Evolutionary conservation across 2,329 filamentous ascomycete genomes (phyloP).

Genomic region (Cadophora malorum): DNA sequence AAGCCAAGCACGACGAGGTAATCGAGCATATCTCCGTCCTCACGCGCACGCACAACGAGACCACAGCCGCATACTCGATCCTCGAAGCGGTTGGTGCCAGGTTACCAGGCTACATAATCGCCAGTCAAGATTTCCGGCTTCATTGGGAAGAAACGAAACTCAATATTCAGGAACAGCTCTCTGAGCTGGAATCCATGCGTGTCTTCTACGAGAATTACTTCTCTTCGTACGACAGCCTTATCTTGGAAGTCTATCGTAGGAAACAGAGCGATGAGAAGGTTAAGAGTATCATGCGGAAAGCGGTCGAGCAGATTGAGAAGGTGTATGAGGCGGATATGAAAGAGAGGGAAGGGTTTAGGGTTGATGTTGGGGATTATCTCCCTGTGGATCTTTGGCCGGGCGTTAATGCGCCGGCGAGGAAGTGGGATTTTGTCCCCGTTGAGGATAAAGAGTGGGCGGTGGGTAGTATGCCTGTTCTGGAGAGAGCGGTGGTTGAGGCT

Average conservation of each 20-base stretch:
- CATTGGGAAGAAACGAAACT: constrained; percentile 79
- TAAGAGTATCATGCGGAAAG: constrained; percentile 75
- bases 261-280: constrained; percentile 76
- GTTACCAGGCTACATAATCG: constrained; percentile 68
- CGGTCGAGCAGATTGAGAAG: constrained; percentile 76
- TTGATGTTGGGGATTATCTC: constrained; percentile 84
- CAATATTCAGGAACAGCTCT: constrained; percentile 70
- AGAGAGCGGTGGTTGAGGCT: constrained; percentile 38
- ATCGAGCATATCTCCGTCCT: constrained; percentile 66
- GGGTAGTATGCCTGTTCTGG: constrained; percentile 36
- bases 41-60: constrained; percentile 60
- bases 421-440: constrained; percentile 40
- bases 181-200: constrained; percentile 77
- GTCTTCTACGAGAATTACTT: constrained; percentile 90
- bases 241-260: constrained; percentile 83
- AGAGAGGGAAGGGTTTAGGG: constrained; percentile 78
- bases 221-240: constrained; percentile 80
- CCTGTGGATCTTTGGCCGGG: constrained; percentile 89
- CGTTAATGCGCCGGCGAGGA: constrained; percentile 57
- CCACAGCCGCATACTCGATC: constrained; percentile 67
- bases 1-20: constrained; percentile 69
- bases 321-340: constrained; percentile 75
- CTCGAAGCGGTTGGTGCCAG: constrained; percentile 72
- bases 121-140: constrained; percentile 66
- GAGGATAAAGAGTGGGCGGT: constrained; percentile 30